Evolutionary conservation across 257 asterid genomes (phyloP), one percentile per base, ranked within the genome.

Genomic region (Prunella vulgaris): DNA sequence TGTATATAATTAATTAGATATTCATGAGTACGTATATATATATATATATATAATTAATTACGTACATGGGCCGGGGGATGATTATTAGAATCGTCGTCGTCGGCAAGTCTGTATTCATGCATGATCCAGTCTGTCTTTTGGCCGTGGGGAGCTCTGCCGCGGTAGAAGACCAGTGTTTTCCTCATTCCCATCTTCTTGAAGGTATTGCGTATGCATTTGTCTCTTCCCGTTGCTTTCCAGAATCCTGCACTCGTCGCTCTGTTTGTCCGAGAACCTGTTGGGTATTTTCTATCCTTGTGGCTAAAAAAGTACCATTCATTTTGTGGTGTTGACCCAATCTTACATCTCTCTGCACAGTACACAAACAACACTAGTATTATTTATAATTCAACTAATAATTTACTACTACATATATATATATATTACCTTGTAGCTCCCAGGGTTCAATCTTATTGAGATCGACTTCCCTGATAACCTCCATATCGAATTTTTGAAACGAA

Each of bases 351-450:
- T 85, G 75, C 13, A 56, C 4, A 6, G 0, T 6, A 7, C 38
- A 32, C 35, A 30, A 1, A 4, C 5, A 4, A 28, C 33, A 28
- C 0, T 28, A 28, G 3, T 2, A 28, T 28, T 28, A 27, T 27
- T 27, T 1, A 27, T 27, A 27, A 27, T 28, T n/a, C n/a, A n/a
- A n/a, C n/a, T n/a, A 28, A 0, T 28, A 28, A 28, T 28, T 28
- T 28, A 28, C 3, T n/a, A n/a, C n/a, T n/a, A n/a, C n/a, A n/a
- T n/a, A n/a, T n/a, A n/a, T n/a, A n/a, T n/a, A n/a, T n/a, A n/a
- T n/a, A n/a, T n/a, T n/a, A 92, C 98, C 98, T 87, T 92, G 97
- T 42, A 92, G 83, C 5, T 89, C 97, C 98, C 98, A 92, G 1
- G 98, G 98, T 77, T 92, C 98, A 0, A 86, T 77, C 82, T 92